Percentiles rank a stretch among this genome's conserved stretches.
Conservation (phyloP, 2,329 filamentous ascomycete species). For the Penicillium sp. region DNA sequence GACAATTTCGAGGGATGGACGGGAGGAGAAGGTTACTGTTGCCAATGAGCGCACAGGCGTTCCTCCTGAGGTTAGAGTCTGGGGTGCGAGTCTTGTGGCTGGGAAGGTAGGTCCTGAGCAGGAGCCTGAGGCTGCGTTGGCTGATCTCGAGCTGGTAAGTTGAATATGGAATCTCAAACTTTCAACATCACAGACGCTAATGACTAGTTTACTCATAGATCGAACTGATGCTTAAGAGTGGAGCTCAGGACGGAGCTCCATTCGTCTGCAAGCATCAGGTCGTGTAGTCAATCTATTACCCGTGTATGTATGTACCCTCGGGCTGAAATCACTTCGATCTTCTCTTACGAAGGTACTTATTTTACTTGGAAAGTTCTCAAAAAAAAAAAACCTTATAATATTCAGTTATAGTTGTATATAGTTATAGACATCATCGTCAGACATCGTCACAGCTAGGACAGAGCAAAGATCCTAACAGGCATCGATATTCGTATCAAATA, state of each 20-base stretch:
- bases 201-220: background rate
- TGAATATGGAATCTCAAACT: background rate
- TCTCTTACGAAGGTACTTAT: too few species aligned
- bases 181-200: background rate
- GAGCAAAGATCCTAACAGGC: background rate
- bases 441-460: background rate
- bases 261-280: background rate
- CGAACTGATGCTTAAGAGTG: background rate
- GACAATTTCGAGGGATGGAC: background rate
- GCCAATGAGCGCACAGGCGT: slow-evolving; percentile 5
- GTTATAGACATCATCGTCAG: background rate
- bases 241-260: background rate
- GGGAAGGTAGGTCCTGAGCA: slow-evolving; percentile 9
- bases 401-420: background rate
- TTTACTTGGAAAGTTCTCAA: too few species aligned
- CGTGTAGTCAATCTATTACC: background rate
- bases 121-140: slow-evolving; percentile 14
- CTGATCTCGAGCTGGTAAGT: slow-evolving; percentile 16
- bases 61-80: slow-evolving; percentile 8
- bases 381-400: background rate
- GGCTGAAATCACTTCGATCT: too few species aligned
- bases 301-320: too few species aligned
- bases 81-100: slow-evolving; percentile 6
- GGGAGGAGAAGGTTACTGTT: slow-evolving; percentile 3
- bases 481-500: background rate